Evolutionary conservation across 192 early-diverging fungal genomes (phyloP).

Genomic region (Radiomyces spectabilis): DNA sequence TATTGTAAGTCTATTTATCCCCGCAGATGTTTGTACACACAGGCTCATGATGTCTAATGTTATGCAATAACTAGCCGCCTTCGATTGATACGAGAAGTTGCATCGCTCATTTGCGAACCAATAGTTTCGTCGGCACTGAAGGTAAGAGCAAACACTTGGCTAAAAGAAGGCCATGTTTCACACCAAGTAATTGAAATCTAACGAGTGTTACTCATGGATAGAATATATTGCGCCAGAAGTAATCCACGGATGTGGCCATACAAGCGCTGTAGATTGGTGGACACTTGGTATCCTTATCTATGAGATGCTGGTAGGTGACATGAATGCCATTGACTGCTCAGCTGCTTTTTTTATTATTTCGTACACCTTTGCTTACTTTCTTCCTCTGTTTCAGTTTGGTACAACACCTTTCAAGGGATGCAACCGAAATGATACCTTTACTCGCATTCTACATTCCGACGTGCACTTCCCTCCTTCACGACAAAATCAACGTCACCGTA

Average conservation of each 20-base stretch:
- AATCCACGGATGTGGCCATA: constrained; percentile 89
- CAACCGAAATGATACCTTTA: constrained; percentile 83
- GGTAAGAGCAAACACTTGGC: constrained; percentile 20
- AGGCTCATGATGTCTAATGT: neutral
- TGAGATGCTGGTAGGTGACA: constrained; percentile 76
- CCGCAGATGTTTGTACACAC: neutral
- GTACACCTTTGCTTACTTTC: neutral
- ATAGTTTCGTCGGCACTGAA: constrained; percentile 98
- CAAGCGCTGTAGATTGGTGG: constrained; percentile 97
- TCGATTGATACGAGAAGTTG: constrained; percentile 85
- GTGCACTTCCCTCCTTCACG: constrained; percentile 55
- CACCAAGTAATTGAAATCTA: too few relatives aligned
- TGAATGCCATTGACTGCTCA: neutral
- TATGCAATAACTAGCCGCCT: constrained; percentile 40
- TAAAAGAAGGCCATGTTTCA: too few relatives aligned
- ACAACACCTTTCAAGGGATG: constrained; percentile 94
- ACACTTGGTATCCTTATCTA: constrained; percentile 96
- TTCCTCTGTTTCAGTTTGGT: constrained; percentile 45
- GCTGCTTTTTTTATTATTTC: neutral
- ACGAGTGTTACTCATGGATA: too few relatives aligned
- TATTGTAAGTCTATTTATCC: constrained; percentile 34
- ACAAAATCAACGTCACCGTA: neutral
- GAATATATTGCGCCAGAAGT: constrained; percentile 99
- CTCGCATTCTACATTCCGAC: constrained; percentile 77
- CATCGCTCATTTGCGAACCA: constrained; percentile 82